These are phyloP conservation scores for Luzula sylvatica DNA, from an alignment of 176 grass and related monocot species.

Conservation along the genomic window DNA sequence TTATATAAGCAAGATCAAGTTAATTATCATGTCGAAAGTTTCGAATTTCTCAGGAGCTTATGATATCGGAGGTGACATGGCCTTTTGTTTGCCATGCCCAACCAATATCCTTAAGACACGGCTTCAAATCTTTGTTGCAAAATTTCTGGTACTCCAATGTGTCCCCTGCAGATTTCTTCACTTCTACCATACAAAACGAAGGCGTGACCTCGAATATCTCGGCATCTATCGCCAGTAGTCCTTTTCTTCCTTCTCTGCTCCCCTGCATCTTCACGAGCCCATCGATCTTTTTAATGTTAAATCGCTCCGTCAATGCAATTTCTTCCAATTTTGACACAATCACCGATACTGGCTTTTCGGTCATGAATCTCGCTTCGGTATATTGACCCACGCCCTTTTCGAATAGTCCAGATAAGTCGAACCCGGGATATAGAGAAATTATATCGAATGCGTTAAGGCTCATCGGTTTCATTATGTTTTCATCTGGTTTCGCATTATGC, in stretches of 20 bases:
- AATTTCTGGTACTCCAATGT: conserved; percentile 81
- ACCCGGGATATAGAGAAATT: conserved; percentile 69
- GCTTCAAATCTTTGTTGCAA: conserved; percentile 65
- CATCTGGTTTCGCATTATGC: conserved; percentile 8
- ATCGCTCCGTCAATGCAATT: conserved; percentile 58
- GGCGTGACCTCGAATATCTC: conserved; percentile 80
- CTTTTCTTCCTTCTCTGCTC: conserved; percentile 67
- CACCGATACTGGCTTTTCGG: conserved; percentile 48
- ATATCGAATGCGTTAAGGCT: conserved; percentile 87
- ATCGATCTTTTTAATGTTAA: conserved; percentile 74
- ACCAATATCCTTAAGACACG: conserved; percentile 66
- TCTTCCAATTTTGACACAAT: conserved; percentile 89
- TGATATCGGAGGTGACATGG: conserved; percentile 22
- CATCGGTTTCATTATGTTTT: conserved; percentile 45
- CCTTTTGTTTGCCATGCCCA: conserved; percentile 49
- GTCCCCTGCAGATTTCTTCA: conserved; percentile 86
- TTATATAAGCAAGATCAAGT: no score
- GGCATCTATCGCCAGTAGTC: conserved; percentile 63
- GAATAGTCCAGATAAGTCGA: conserved; percentile 81
- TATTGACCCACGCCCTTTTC: conserved; percentile 43
- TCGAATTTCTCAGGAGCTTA: background rate
- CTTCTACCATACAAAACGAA: conserved; percentile 62
- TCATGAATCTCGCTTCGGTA: conserved; percentile 53
- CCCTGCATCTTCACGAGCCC: conserved; percentile 63
- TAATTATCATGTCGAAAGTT: no score